A percentile compares a stretch with the other conserved stretches of the same genome.
These are phyloP conservation scores for Calonectria montana DNA, from an alignment of 2,329 filamentous ascomycete species.

Conservation along the genomic window DNA sequence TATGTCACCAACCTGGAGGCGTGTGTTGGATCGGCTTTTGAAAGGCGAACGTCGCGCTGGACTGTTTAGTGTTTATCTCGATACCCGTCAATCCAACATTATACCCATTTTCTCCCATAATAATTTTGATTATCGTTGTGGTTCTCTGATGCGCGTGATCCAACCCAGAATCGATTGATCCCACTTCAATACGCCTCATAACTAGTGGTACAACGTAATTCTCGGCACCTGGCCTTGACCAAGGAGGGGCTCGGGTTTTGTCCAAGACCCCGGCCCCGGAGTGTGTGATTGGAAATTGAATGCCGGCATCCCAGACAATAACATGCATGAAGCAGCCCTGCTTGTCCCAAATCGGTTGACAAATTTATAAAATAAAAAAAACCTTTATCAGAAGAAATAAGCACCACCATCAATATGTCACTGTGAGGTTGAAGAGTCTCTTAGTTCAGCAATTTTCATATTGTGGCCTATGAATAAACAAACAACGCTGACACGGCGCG, in stretches of 20 bases:
- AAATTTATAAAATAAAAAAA: too few species aligned
- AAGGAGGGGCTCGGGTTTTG: background rate
- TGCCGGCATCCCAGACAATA: background rate
- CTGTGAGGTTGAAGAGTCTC: background rate
- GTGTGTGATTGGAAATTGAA: constrained; percentile 5
- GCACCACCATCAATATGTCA: background rate
- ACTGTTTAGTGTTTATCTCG: constrained; percentile 44
- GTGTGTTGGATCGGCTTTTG: constrained; percentile 39
- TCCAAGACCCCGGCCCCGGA: background rate
- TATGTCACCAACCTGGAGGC: constrained; percentile 34
- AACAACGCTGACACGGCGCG: background rate
- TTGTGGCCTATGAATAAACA: too few species aligned
- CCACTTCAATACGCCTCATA: background rate
- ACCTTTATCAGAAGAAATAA: background rate
- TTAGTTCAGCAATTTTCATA: background rate
- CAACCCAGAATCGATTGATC: background rate
- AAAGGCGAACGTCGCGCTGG: constrained; percentile 39
- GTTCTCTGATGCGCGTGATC: background rate
- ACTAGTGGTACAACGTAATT: background rate
- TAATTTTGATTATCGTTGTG: background rate
- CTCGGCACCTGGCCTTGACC: constrained; percentile 9
- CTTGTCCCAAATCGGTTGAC: background rate
- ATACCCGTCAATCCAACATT: constrained; percentile 45
- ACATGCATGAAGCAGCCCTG: background rate
- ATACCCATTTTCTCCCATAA: constrained; percentile 5